phyloP scores from a whole-genome alignment of 805 yeast species.

The Nematodospora valgi region DNA sequence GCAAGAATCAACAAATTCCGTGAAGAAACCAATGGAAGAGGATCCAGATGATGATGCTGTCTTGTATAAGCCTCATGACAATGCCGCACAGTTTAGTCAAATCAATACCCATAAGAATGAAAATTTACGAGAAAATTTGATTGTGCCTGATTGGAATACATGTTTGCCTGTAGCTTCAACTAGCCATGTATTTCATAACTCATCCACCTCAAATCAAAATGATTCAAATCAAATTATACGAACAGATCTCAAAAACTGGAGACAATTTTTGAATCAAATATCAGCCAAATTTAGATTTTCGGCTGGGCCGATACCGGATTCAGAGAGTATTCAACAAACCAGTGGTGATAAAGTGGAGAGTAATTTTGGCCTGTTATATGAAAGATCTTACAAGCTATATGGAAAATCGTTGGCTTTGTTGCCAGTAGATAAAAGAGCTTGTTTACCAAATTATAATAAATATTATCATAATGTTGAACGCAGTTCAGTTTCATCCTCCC shows the following conservation, averaged over 20 bases:
- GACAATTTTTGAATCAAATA: constrained; percentile 29
- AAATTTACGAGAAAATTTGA: constrained; percentile 35
- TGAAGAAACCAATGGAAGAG: constrained; percentile 4
- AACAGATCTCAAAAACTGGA: constrained; percentile 35
- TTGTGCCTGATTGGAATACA: constrained; percentile 41
- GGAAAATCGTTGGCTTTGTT: constrained; percentile 35
- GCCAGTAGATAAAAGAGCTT: constrained; percentile 35
- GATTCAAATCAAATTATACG: constrained; percentile 16
- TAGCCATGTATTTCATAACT: constrained; percentile 22
- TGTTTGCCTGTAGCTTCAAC: constrained; percentile 26
- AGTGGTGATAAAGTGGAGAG: constrained; percentile 22
- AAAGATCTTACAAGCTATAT: constrained; percentile 34
- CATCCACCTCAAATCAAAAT: constrained; percentile 20
- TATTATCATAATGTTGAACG: constrained; percentile 17
- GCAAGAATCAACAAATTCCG: constrained; percentile 14
- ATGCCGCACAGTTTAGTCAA: constrained; percentile 36
- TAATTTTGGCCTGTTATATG: constrained; percentile 30
- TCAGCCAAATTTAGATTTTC: constrained; percentile 35
- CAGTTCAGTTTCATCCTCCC: background rate
- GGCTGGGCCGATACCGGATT: constrained; percentile 16
- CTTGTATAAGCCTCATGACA: constrained; percentile 40
- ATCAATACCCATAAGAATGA: constrained; percentile 45
- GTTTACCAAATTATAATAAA: constrained; percentile 36
- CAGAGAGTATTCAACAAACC: constrained; percentile 6
- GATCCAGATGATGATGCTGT: constrained; percentile 36